phyloP scores from a whole-genome alignment of 805 yeast species.

The Hanseniaspora thailandica region DNA sequence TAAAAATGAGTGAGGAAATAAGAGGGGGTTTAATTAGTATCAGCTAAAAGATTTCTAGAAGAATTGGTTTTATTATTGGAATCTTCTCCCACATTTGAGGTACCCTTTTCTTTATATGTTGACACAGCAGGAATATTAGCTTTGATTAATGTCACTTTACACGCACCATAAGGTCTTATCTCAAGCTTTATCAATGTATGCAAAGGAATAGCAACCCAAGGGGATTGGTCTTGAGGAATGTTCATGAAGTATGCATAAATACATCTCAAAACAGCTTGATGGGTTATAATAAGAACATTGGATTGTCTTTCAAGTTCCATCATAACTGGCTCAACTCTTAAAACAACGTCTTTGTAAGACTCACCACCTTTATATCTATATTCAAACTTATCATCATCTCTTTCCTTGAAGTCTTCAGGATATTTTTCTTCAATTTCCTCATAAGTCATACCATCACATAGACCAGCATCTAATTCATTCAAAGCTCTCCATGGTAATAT shows the following conservation, averaged over 20 bases:
- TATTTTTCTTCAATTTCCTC: slow-evolving; percentile 74
- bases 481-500: slow-evolving; percentile 83
- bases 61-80: slow-evolving; percentile 14
- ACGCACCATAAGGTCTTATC: slow-evolving; percentile 85
- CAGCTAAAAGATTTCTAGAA: slow-evolving; percentile 20
- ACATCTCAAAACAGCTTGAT: slow-evolving; percentile 93
- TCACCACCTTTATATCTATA: slow-evolving; percentile 97
- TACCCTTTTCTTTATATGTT: slow-evolving; percentile 92
- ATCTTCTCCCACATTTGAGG: slow-evolving; percentile 39
- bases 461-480: slow-evolving; percentile 95
- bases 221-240: slow-evolving; percentile 92
- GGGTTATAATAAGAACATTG: slow-evolving; percentile 88
- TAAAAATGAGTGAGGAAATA: neutral
- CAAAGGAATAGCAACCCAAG: slow-evolving; percentile 98
- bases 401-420: slow-evolving; percentile 90
- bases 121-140: slow-evolving; percentile 97
- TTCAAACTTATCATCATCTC: slow-evolving; percentile 92
- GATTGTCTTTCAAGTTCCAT: slow-evolving; percentile 98
- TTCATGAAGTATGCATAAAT: slow-evolving; percentile 97
- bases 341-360: slow-evolving; percentile 88
- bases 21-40: neutral
- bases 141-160: slow-evolving; percentile 68
- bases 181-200: slow-evolving; percentile 90
- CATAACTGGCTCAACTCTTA: slow-evolving; percentile 88
- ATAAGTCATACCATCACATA: slow-evolving; percentile 93